A percentile compares a stretch with the other conserved stretches of the same genome.
These are phyloP conservation scores for Starmerella apis DNA, from an alignment of 805 yeast species.

Conservation along the genomic window DNA sequence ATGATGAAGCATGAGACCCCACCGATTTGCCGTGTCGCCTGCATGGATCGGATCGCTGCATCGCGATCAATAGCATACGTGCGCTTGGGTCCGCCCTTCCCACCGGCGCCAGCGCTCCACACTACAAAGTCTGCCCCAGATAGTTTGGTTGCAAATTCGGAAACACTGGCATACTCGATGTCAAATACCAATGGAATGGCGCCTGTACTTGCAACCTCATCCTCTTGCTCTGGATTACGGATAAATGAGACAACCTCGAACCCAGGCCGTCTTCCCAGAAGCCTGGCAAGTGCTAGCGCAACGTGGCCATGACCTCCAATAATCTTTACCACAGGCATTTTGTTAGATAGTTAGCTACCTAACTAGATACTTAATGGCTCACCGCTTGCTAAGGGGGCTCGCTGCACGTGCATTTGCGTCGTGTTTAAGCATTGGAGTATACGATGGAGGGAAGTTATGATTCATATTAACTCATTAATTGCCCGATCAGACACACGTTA, in stretches of 20 bases:
- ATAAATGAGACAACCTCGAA: slow-evolving; percentile 36
- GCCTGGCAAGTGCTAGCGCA: slow-evolving; percentile 40
- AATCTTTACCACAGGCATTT: slow-evolving; percentile 33
- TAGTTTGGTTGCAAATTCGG: slow-evolving; percentile 35
- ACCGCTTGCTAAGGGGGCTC: no score
- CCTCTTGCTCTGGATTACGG: slow-evolving; percentile 39
- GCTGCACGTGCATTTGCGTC: background rate
- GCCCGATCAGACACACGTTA: no score
- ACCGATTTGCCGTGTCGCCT: slow-evolving; percentile 40
- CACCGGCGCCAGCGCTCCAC: slow-evolving; percentile 55
- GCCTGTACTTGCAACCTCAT: slow-evolving; percentile 34
- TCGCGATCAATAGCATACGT: slow-evolving; percentile 50
- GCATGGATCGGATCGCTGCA: slow-evolving; percentile 48
- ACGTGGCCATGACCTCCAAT: slow-evolving; percentile 56
- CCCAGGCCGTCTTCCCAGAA: slow-evolving; percentile 28
- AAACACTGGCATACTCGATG: slow-evolving; percentile 30
- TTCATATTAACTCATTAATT: no score
- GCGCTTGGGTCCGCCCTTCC: slow-evolving; percentile 37
- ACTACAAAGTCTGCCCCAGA: slow-evolving; percentile 47
- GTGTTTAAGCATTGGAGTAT: no score
- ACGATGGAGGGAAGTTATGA: no score
- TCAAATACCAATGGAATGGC: slow-evolving; percentile 34
- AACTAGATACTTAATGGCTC: no score
- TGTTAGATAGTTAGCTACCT: background rate
- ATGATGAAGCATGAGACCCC: slow-evolving; percentile 40